Conservation (phyloP, 495 filamentous ascomycete genomes). For the Penicillium cinerascens region DNA sequence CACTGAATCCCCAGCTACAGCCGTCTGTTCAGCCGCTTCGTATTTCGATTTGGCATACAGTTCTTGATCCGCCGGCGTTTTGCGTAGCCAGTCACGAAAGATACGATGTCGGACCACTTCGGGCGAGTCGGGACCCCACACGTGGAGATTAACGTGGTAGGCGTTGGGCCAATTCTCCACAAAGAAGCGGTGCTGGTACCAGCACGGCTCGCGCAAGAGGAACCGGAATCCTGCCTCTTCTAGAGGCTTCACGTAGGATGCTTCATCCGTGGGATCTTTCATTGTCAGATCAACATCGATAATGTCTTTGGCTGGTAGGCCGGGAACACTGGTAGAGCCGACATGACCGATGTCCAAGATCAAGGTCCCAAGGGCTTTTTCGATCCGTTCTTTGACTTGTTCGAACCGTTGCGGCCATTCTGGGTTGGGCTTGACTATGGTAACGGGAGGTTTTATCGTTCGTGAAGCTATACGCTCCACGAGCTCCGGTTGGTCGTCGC, state of each 20-base stretch:
- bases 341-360: slow-evolving; percentile 35
- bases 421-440: slow-evolving; percentile 41
- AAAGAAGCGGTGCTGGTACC: slow-evolving; percentile 49
- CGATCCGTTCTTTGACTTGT: slow-evolving; percentile 27
- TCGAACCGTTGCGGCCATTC: slow-evolving; percentile 39
- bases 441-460: slow-evolving; percentile 11
- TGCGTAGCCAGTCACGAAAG: slow-evolving; percentile 45
- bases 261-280: slow-evolving; percentile 33
- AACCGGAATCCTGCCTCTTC: slow-evolving; percentile 42
- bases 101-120: slow-evolving; percentile 42
- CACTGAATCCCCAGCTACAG: slow-evolving; percentile 29
- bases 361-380: slow-evolving; percentile 25
- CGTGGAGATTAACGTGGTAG: slow-evolving; percentile 45
- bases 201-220: slow-evolving; percentile 41
- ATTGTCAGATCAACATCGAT: slow-evolving; percentile 51
- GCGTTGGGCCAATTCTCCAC: slow-evolving; percentile 22
- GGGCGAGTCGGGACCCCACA: slow-evolving; percentile 42
- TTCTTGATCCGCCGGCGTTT: slow-evolving; percentile 32
- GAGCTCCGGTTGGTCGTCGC: slow-evolving; percentile 3
- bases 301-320: slow-evolving; percentile 45
- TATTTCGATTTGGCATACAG: slow-evolving; percentile 39
- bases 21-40: slow-evolving; percentile 28
- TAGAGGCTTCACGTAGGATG: slow-evolving; percentile 40
- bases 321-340: slow-evolving; percentile 50
- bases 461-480: slow-evolving; percentile 10